phyloP scores from a whole-genome alignment of 768 basidiomycete species.

The Lactarius trivialis region DNA sequence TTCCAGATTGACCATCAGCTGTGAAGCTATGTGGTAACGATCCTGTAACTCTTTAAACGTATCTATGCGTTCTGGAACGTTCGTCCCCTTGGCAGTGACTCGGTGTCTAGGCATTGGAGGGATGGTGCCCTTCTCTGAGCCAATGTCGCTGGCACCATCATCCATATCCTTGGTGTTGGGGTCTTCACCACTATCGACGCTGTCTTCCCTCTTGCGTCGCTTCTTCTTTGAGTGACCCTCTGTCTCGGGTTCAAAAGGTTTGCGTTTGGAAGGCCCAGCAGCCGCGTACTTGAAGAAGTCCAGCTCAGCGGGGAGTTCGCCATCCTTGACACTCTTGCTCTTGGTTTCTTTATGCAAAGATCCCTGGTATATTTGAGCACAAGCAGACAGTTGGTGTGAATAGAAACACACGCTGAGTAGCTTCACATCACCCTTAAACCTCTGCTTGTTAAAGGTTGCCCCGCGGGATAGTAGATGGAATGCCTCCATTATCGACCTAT shows the following conservation, averaged over 20 bases:
- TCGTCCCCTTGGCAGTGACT: conserved; percentile 67
- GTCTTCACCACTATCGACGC: conserved; percentile 25
- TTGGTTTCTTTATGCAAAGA: conserved; percentile 25
- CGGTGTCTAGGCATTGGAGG: conserved; percentile 44
- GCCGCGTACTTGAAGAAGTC: conserved; percentile 91
- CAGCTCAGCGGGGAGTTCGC: conserved; percentile 64
- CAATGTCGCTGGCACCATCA: conserved; percentile 25
- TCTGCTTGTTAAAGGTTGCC: conserved; percentile 68
- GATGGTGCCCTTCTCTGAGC: conserved; percentile 22
- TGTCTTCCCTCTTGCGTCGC: conserved; percentile 10
- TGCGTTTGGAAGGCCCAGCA: conserved; percentile 48
- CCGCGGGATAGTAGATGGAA: conserved; percentile 88
- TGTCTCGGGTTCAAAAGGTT: conserved; percentile 26
- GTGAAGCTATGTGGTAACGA: conserved; percentile 52
- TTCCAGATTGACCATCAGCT: conserved; percentile 57
- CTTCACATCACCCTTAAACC: conserved; percentile 61
- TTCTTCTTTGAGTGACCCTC: conserved; percentile 12
- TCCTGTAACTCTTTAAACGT: conserved; percentile 54
- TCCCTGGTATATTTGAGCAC: conserved; percentile 25
- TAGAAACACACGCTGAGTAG: conserved; percentile 53
- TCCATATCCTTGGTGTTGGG: conserved; percentile 27
- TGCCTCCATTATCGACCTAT: conserved; percentile 54
- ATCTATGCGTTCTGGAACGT: conserved; percentile 54
- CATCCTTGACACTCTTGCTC: conserved; percentile 29
- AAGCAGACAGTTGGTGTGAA: not conserved